Conservation (phyloP, 2,329 filamentous ascomycete genomes). For the Verticillium longisporum region DNA sequence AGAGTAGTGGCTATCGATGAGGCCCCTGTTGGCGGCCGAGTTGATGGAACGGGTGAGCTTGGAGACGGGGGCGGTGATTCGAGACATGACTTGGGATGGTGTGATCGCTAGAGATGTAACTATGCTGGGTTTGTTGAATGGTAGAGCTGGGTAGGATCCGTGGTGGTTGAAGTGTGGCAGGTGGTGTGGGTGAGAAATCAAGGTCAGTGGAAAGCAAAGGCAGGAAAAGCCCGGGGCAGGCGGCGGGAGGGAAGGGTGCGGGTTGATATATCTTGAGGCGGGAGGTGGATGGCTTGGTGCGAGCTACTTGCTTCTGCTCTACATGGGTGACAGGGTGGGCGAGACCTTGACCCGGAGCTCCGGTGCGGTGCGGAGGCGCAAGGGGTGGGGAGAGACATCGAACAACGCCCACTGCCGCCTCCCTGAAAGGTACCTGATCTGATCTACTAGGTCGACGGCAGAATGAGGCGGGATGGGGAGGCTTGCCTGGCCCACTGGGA, state of each 20-base stretch:
- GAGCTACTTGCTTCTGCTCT: not conserved
- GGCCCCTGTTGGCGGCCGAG: slow-evolving; percentile 30
- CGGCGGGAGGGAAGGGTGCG: not conserved
- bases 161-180: not conserved
- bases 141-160: too few relatives aligned
- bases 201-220: not conserved
- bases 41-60: slow-evolving; percentile 41
- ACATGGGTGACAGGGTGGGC: not conserved
- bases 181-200: not conserved
- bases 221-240: not conserved
- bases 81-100: slow-evolving; percentile 32
- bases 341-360: slow-evolving; percentile 2
- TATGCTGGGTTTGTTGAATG: too few relatives aligned
- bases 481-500: too few relatives aligned
- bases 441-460: not conserved
- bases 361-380: slow-evolving; percentile 1
- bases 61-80: slow-evolving; percentile 40
- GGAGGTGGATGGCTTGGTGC: not conserved
- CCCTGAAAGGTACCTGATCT: too few relatives aligned
- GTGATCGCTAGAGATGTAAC: not conserved
- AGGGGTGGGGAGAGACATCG: not conserved
- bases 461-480: not conserved
- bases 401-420: not conserved
- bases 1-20: slow-evolving; percentile 21
- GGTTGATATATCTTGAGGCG: not conserved